Conservation (phyloP, 805 yeast species). For the Yamadazyma paraphyllophila region DNA sequence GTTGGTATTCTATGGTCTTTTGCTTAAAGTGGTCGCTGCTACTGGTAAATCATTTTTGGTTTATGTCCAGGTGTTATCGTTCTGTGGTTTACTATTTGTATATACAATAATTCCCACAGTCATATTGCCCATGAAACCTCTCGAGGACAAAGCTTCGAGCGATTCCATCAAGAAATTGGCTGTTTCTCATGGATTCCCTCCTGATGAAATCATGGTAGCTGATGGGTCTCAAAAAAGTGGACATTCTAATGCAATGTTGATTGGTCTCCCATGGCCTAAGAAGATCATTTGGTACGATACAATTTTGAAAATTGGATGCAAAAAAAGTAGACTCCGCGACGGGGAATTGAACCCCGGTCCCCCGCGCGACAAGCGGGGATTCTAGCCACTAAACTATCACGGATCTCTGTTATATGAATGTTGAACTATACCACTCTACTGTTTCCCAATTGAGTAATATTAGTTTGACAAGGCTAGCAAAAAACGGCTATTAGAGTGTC, state of each 20-base stretch:
- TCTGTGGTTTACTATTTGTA: constrained; percentile 65
- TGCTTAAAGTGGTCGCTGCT: neutral
- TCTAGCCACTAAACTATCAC: constrained; percentile 44
- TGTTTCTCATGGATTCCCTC: constrained; percentile 70
- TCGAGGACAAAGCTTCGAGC: constrained; percentile 85
- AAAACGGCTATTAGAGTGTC: no score
- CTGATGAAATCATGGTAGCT: constrained; percentile 75
- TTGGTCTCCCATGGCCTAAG: constrained; percentile 94
- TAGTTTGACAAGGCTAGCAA: no score
- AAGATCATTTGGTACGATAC: constrained; percentile 93
- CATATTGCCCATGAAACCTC: constrained; percentile 86
- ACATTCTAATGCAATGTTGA: constrained; percentile 93
- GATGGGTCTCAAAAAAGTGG: constrained; percentile 96
- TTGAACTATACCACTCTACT: no score
- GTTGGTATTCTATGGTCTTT: neutral
- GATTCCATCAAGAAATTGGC: constrained; percentile 77
- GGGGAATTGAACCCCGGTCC: constrained; percentile 14
- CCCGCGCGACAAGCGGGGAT: constrained; percentile 6
- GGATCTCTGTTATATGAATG: neutral
- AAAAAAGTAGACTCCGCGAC: constrained; percentile 72
- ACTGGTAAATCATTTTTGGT: neutral
- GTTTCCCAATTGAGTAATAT: no score
- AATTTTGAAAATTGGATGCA: constrained; percentile 58
- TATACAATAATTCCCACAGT: constrained; percentile 77
- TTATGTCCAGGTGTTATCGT: constrained; percentile 57